These are phyloP conservation scores for Prinsepia uniflora DNA, from an alignment of 306 rosid genomes.

Conservation along the genomic window DNA sequence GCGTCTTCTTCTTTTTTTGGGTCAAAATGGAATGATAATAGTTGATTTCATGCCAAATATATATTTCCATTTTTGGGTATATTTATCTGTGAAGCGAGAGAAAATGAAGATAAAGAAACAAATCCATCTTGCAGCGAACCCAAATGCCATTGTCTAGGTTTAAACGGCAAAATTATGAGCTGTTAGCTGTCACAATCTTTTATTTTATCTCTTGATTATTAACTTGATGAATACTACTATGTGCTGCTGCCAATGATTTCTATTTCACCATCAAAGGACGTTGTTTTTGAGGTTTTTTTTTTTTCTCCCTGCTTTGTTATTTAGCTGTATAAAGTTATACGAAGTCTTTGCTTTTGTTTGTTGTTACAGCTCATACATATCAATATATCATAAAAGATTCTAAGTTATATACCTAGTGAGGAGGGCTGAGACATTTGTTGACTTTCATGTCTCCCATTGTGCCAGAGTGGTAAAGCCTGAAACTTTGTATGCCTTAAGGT, in stretches of 20 bases:
- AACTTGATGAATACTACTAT: neutral
- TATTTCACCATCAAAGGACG: neutral
- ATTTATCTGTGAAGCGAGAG: neutral
- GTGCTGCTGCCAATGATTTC: neutral
- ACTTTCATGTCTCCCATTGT: neutral
- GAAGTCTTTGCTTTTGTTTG: neutral
- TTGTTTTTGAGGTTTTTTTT: neutral
- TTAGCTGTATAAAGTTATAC: neutral
- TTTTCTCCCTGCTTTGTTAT: neutral
- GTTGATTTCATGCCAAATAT: neutral
- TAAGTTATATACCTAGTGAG: neutral
- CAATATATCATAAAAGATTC: too few relatives aligned
- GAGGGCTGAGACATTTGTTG: neutral
- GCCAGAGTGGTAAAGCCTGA: slow-evolving; percentile 7
- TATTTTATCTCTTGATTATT: neutral
- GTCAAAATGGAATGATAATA: too few relatives aligned
- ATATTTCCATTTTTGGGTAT: neutral
- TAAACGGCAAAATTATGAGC: slow-evolving; percentile 1
- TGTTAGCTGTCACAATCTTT: neutral
- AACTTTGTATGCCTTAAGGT: neutral
- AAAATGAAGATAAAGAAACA: neutral
- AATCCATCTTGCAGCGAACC: neutral
- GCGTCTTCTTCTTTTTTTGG: too few relatives aligned
- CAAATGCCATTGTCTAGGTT: neutral
- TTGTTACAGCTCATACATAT: neutral